Evolutionary conservation across 1,139 yeast genomes (phyloP).

Genomic region (Geotrichum fermentans): DNA sequence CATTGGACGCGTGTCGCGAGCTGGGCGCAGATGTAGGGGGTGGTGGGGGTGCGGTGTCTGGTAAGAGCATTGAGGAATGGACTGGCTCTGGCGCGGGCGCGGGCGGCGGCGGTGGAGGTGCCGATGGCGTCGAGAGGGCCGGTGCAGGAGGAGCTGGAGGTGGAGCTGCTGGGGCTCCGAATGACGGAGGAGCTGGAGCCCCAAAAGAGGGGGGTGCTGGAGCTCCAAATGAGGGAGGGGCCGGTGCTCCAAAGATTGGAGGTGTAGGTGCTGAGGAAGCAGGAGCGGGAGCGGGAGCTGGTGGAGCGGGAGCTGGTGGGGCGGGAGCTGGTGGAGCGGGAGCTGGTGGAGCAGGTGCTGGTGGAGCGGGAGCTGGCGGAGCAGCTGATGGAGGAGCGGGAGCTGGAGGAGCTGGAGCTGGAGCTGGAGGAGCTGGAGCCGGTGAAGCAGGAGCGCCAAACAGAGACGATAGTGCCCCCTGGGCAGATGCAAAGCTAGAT

Average conservation of each 20-base stretch:
- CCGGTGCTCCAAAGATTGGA: slow-evolving; percentile 26
- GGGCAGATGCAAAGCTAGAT: slow-evolving; percentile 20
- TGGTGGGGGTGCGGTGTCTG: slow-evolving; percentile 24
- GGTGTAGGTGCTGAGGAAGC: slow-evolving; percentile 24
- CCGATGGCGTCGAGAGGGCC: slow-evolving; percentile 23
- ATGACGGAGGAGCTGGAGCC: slow-evolving; percentile 25
- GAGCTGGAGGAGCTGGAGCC: slow-evolving; percentile 29
- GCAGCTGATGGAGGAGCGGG: slow-evolving; percentile 27
- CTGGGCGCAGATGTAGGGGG: slow-evolving; percentile 29
- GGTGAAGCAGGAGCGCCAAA: slow-evolving; percentile 29
- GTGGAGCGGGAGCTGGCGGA: slow-evolving; percentile 35
- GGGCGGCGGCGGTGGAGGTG: slow-evolving; percentile 28
- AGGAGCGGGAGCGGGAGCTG: slow-evolving; percentile 9
- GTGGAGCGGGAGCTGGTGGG: slow-evolving; percentile 26
- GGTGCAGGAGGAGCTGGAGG: slow-evolving; percentile 27
- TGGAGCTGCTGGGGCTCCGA: slow-evolving; percentile 29
- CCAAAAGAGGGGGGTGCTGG: slow-evolving; percentile 22
- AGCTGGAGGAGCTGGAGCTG: slow-evolving; percentile 31
- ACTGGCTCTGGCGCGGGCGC: too few relatives aligned
- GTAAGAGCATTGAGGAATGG: slow-evolving; percentile 25
- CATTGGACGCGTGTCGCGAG: slow-evolving; percentile 22
- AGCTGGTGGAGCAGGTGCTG: slow-evolving; percentile 28
- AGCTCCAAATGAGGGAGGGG: slow-evolving; percentile 31
- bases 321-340: slow-evolving; percentile 27
- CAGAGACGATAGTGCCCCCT: slow-evolving; percentile 19